These are phyloP conservation scores for Alternaria sp. DNA, from an alignment of 2,329 filamentous ascomycete species.

Conservation along the genomic window DNA sequence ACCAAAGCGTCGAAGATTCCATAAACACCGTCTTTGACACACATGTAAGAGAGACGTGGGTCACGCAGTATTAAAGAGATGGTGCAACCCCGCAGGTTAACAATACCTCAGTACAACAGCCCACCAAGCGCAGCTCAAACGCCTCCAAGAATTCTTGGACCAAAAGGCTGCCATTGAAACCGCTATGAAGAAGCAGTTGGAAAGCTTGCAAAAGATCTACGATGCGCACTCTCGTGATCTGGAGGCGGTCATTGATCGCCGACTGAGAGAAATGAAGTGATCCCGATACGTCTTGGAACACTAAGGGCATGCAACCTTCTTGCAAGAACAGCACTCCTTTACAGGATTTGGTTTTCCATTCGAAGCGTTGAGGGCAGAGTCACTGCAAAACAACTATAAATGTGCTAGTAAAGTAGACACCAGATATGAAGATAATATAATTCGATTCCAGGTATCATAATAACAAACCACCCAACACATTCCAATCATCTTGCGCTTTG, in stretches of 20 bases:
- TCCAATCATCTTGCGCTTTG: neutral
- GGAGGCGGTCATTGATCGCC: conserved; percentile 26
- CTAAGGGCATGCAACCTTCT: neutral
- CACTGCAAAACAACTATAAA: neutral
- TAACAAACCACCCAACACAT: neutral
- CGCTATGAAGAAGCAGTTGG: conserved; percentile 31
- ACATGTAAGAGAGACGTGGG: conserved; percentile 41
- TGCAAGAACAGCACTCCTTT: neutral
- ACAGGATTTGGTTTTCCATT: neutral
- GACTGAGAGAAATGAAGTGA: conserved; percentile 34
- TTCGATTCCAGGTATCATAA: neutral
- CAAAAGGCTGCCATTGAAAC: conserved; percentile 37
- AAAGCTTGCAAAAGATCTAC: conserved; percentile 26
- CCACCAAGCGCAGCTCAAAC: conserved; percentile 34
- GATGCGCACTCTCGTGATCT: conserved; percentile 34
- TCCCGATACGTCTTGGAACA: neutral
- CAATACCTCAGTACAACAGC: conserved; percentile 25
- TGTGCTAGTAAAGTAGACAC: neutral
- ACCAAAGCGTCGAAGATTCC: conserved; percentile 16
- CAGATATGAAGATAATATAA: neutral
- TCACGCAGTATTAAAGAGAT: neutral
- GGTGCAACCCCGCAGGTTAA: neutral
- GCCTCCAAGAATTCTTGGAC: conserved; percentile 32
- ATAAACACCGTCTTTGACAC: conserved; percentile 37
- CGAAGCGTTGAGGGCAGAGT: neutral